Percentiles rank a stretch among this genome's conserved stretches.
Evolutionary conservation across 179 eudicot species (phyloP).

Genomic region (Kewa caespitosa): DNA sequence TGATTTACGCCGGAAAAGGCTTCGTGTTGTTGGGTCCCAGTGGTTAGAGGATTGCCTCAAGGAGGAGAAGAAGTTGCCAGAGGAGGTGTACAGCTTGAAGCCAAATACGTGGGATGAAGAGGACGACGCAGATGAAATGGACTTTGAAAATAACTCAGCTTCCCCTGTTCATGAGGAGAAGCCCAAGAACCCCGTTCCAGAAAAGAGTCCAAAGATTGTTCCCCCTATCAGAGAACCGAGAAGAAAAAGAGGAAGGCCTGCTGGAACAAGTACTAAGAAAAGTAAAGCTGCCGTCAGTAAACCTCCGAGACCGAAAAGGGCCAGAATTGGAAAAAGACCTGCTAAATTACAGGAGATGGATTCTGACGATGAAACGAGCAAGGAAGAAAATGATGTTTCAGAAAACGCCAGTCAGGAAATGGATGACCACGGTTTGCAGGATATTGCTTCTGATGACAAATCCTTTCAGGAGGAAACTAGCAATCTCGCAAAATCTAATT

Average conservation of each 20-base stretch:
- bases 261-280: conserved; percentile 27
- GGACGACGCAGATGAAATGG: conserved; percentile 27
- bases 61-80: conserved; percentile 53
- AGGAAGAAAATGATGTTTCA: conserved; percentile 23
- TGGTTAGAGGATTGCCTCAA: conserved; percentile 83
- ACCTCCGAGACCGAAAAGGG: conserved; percentile 53
- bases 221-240: conserved; percentile 29
- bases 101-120: conserved; percentile 46
- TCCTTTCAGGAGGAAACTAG: conserved; percentile 13
- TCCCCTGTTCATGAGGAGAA: conserved; percentile 36
- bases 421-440: conserved; percentile 11
- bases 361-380: conserved; percentile 35
- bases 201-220: neutral
- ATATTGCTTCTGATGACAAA: conserved; percentile 10
- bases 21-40: conserved; percentile 59
- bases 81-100: conserved; percentile 60
- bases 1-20: conserved; percentile 39
- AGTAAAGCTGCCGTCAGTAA: conserved; percentile 37
- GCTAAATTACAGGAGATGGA: conserved; percentile 51
- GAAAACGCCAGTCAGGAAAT: conserved; percentile 23
- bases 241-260: conserved; percentile 64
- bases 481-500: neutral
- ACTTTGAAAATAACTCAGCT: conserved; percentile 16
- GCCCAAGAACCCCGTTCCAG: conserved; percentile 16
- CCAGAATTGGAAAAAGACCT: conserved; percentile 47